Evolutionary conservation across 306 rosid genomes (phyloP).

Genomic region (Gastrolobium bilobum): DNA sequence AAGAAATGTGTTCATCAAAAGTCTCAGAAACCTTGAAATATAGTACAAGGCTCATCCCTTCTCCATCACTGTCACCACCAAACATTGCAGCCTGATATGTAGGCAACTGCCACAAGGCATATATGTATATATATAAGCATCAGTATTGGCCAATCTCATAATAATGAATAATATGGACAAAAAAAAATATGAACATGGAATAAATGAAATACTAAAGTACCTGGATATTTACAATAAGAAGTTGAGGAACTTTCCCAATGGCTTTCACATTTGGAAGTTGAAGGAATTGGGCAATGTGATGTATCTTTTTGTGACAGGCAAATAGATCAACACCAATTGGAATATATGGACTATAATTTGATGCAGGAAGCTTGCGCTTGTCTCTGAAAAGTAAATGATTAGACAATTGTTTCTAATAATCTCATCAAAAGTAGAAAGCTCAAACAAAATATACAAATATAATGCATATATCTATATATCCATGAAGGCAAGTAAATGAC

Average conservation of each 20-base stretch:
- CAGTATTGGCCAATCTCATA: too few species aligned
- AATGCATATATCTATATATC: too few species aligned
- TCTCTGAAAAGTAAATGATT: constrained; percentile 57
- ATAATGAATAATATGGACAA: neutral
- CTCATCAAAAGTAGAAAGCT: too few species aligned
- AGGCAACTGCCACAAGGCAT: constrained; percentile 63
- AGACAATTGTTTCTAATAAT: constrained; percentile 23
- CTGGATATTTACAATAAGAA: constrained; percentile 82
- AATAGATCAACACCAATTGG: constrained; percentile 82
- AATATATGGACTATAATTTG: constrained; percentile 64
- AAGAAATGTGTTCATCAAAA: constrained; percentile 64
- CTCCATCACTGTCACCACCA: constrained; percentile 70
- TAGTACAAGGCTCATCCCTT: constrained; percentile 83
- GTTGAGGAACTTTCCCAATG: constrained; percentile 68
- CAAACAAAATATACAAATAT: neutral
- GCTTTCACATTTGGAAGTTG: constrained; percentile 73
- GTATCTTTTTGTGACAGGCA: constrained; percentile 63
- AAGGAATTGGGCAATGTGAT: constrained; percentile 77
- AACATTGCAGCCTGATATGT: constrained; percentile 71
- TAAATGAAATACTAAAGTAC: constrained; percentile 39
- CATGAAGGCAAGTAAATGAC: constrained; percentile 12
- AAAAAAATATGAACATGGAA: neutral
- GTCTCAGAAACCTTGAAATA: constrained; percentile 69
- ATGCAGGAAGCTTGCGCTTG: constrained; percentile 71
- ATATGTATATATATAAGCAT: neutral